These are phyloP conservation scores for barrel medic (Medicago truncatula) DNA, from an alignment of 306 rosid genomes.

Conservation along the genomic window MtrunA17r5.0-ANR NC_053048.1:12264501-12265000, in stretches of 20 bases:
- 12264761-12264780: too few relatives aligned
- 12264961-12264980: constrained; percentile 99
- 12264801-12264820: too few relatives aligned
- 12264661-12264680: neutral
- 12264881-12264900: constrained; percentile 36
- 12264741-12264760: too few relatives aligned
- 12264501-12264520: constrained; percentile 97
- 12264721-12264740: too few relatives aligned
- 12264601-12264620: constrained; percentile 51
- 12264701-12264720: too few relatives aligned
- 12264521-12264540: constrained; percentile 96
- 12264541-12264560: constrained; percentile 92
- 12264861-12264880: constrained; percentile 9
- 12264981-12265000: constrained; percentile 95
- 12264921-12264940: constrained; percentile 95
- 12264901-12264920: constrained; percentile 51
- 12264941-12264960: constrained; percentile 85
- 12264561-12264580: constrained; percentile 89
- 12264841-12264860: neutral
- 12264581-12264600: constrained; percentile 97
- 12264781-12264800: too few relatives aligned
- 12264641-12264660: constrained; percentile 1
- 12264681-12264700: too few relatives aligned
- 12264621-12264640: neutral
- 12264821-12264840: too few relatives aligned